Conservation (phyloP, 805 yeast species). For the Yarrowia sp. region DNA sequence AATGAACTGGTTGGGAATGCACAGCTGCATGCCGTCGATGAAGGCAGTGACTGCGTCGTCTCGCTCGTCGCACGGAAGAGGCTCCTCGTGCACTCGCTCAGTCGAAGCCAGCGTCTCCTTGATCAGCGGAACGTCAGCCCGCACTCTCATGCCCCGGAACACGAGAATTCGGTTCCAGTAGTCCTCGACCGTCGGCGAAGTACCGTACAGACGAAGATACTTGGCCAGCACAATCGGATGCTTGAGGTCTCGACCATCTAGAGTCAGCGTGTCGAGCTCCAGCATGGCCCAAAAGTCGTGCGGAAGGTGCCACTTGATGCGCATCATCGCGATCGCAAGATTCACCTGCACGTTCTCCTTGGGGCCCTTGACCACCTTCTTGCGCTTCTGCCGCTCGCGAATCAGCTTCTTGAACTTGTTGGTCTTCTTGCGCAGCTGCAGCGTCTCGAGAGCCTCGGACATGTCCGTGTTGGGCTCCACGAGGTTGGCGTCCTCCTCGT, state of each 20-base stretch:
- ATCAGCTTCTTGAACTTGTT: slow-evolving; percentile 23
- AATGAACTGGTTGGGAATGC: slow-evolving; percentile 69
- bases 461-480: slow-evolving; percentile 7
- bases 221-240: slow-evolving; percentile 3
- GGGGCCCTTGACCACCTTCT: slow-evolving; percentile 12
- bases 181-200: slow-evolving; percentile 42
- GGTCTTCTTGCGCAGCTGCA: slow-evolving; percentile 24
- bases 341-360: background rate
- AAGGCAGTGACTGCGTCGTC: slow-evolving; percentile 34
- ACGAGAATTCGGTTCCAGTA: slow-evolving; percentile 43
- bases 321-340: background rate
- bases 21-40: slow-evolving; percentile 40
- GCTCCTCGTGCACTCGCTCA: background rate
- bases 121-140: slow-evolving; percentile 26
- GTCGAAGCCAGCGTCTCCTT: slow-evolving; percentile 13
- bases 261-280: slow-evolving; percentile 14
- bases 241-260: slow-evolving; percentile 7
- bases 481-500: background rate
- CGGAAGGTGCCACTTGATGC: slow-evolving; percentile 22
- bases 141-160: slow-evolving; percentile 34
- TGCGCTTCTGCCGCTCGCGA: background rate
- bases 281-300: slow-evolving; percentile 25
- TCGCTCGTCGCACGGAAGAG: slow-evolving; percentile 1
- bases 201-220: slow-evolving; percentile 20
- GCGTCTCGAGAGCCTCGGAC: slow-evolving; percentile 13